Percentiles rank a stretch among this genome's conserved stretches.
These are phyloP conservation scores for Astrocystis sublimbata DNA, from an alignment of 495 filamentous ascomycete species.

Conservation along the genomic window DNA sequence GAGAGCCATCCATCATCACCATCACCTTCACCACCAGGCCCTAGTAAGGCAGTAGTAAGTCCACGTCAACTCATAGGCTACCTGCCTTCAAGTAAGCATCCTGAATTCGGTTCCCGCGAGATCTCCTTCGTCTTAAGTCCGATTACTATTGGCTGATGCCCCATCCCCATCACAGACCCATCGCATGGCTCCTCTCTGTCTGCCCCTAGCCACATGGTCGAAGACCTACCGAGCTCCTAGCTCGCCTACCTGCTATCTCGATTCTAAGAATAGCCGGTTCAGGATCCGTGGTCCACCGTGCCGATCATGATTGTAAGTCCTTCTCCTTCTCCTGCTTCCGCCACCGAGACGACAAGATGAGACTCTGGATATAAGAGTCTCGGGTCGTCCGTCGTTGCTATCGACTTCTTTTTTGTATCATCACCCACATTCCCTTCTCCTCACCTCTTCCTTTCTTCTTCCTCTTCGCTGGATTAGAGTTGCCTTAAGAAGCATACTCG, in stretches of 20 bases:
- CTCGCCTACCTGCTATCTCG: too few species aligned
- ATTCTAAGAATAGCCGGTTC: conserved; percentile 7
- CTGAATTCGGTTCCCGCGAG: neutral
- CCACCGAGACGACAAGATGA: neutral
- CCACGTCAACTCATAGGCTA: conserved; percentile 9
- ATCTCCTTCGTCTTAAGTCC: neutral
- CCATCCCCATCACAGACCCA: neutral
- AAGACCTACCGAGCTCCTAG: too few species aligned
- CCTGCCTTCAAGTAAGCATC: conserved; percentile 4
- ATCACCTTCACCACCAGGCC: too few species aligned
- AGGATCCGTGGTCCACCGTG: neutral
- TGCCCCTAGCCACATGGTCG: neutral
- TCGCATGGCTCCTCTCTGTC: neutral
- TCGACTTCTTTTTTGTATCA: neutral
- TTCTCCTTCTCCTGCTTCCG: neutral
- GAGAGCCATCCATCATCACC: neutral
- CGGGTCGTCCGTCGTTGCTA: neutral
- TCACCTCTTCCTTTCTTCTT: conserved; percentile 7
- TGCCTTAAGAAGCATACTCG: neutral
- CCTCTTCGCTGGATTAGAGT: neutral
- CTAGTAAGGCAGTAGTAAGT: conserved; percentile 16
- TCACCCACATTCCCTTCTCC: conserved; percentile 4
- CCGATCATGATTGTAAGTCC: neutral
- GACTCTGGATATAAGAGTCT: conserved; percentile 6
- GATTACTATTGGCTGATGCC: neutral